Evolutionary conservation across 176 grass and related monocot genomes (phyloP).

Genomic region (Elymus sibiricus): DNA sequence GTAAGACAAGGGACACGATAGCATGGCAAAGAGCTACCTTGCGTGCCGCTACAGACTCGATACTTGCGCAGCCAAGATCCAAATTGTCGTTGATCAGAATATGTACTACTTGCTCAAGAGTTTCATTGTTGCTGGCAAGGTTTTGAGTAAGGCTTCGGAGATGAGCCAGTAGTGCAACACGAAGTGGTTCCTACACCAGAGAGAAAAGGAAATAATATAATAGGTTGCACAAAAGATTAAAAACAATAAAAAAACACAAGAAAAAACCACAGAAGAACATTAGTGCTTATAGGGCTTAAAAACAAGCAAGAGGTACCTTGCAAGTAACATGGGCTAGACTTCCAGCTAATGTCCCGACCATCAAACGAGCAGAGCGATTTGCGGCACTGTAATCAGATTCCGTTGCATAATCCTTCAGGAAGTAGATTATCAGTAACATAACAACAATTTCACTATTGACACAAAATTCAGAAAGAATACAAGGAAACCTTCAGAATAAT

Average conservation of each 20-base stretch:
- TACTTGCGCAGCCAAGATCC: slow-evolving; percentile 83
- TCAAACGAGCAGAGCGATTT: slow-evolving; percentile 68
- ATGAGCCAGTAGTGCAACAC: slow-evolving; percentile 58
- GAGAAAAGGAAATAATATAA: neutral
- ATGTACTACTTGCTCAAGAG: slow-evolving; percentile 63
- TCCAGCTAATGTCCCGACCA: slow-evolving; percentile 82
- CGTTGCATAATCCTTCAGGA: slow-evolving; percentile 66
- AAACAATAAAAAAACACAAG: slow-evolving; percentile 12
- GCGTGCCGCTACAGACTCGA: slow-evolving; percentile 64
- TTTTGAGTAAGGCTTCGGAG: slow-evolving; percentile 67
- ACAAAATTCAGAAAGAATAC: neutral
- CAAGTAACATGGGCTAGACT: slow-evolving; percentile 93
- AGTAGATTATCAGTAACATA: slow-evolving; percentile 12
- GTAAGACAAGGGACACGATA: neutral
- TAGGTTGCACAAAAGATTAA: neutral
- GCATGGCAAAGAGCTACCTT: slow-evolving; percentile 49
- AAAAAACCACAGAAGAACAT: neutral
- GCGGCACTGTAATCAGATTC: slow-evolving; percentile 67
- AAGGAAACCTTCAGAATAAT: slow-evolving; percentile 75
- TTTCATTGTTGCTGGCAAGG: slow-evolving; percentile 57
- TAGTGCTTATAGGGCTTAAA: neutral
- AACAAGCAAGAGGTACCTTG: slow-evolving; percentile 53
- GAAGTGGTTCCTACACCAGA: slow-evolving; percentile 74
- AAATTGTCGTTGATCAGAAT: slow-evolving; percentile 73
- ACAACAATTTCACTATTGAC: neutral